Conservation (phyloP, 805 yeast genomes). For the Teunomyces gatunensis region DNA sequence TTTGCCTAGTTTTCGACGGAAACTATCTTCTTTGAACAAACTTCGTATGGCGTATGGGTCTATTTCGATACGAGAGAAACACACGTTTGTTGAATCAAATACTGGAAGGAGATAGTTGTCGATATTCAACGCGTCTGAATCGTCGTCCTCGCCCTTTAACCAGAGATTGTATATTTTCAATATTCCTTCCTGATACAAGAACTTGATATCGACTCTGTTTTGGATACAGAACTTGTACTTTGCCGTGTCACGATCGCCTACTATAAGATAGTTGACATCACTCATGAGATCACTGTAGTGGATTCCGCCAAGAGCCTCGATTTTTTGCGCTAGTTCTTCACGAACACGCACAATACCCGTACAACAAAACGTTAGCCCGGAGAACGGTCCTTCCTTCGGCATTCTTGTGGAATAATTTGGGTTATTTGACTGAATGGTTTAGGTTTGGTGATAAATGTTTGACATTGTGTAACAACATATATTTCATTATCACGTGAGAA, state of each 20-base stretch:
- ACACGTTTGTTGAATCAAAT: conserved; percentile 45
- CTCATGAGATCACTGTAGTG: conserved; percentile 58
- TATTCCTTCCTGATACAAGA: conserved; percentile 50
- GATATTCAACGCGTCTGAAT: conserved; percentile 15
- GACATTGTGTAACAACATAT: not conserved
- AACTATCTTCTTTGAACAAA: conserved; percentile 18
- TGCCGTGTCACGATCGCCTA: conserved; percentile 56
- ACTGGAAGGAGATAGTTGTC: conserved; percentile 34
- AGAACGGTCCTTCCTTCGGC: conserved; percentile 34
- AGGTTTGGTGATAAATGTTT: not conserved
- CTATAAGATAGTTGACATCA: conserved; percentile 56
- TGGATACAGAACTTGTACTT: conserved; percentile 52
- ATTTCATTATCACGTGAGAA: too few species aligned
- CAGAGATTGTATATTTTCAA: conserved; percentile 46
- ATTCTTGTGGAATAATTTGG: not conserved
- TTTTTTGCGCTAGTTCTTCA: conserved; percentile 42
- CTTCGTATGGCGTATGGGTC: conserved; percentile 11
- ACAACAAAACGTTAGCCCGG: conserved; percentile 53
- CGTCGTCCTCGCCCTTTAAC: conserved; percentile 48
- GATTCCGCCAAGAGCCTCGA: conserved; percentile 58
- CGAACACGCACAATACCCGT: conserved; percentile 49
- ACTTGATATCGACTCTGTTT: conserved; percentile 53
- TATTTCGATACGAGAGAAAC: conserved; percentile 40
- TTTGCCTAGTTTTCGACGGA: conserved; percentile 18
- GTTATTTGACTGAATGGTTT: not conserved